Conservation (phyloP, 202 grass and related monocot species). For the Carex arenaria region DNA sequence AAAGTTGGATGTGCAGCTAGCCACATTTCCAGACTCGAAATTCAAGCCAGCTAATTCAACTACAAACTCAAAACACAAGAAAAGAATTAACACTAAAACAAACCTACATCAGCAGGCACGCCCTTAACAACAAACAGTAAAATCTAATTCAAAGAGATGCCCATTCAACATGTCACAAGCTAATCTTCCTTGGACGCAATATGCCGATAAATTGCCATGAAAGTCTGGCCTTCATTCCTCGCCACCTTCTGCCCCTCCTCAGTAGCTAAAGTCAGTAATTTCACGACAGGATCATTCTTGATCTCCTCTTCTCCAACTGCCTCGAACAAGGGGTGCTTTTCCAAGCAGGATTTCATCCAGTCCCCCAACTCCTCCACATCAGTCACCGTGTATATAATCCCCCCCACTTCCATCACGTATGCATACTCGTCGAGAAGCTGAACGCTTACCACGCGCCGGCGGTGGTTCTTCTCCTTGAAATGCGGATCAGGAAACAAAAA, state of each 20-base stretch:
- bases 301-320: constrained; percentile 48
- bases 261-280: constrained; percentile 65
- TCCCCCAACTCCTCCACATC: constrained; percentile 89
- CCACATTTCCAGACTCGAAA: not conserved
- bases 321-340: constrained; percentile 73
- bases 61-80: not conserved
- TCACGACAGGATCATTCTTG: constrained; percentile 51
- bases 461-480: constrained; percentile 97
- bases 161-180: not conserved
- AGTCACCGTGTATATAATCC: constrained; percentile 84
- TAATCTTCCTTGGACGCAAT: constrained; percentile 44
- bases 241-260: constrained; percentile 92
- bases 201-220: constrained; percentile 68
- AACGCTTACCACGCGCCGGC: constrained; percentile 70
- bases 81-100: not conserved
- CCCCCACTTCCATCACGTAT: constrained; percentile 73
- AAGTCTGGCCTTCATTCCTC: constrained; percentile 84
- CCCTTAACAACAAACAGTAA: not conserved
- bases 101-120: not conserved
- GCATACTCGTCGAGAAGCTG: constrained; percentile 92
- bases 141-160: not conserved
- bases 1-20: not conserved
- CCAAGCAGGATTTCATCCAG: constrained; percentile 83
- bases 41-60: not conserved
- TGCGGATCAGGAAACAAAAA: constrained; percentile 94